Evolutionary conservation across 164 flowering plant genomes (phyloP), one percentile per base, ranked within the genome.

Genomic region (Umbellularia californica): DNA sequence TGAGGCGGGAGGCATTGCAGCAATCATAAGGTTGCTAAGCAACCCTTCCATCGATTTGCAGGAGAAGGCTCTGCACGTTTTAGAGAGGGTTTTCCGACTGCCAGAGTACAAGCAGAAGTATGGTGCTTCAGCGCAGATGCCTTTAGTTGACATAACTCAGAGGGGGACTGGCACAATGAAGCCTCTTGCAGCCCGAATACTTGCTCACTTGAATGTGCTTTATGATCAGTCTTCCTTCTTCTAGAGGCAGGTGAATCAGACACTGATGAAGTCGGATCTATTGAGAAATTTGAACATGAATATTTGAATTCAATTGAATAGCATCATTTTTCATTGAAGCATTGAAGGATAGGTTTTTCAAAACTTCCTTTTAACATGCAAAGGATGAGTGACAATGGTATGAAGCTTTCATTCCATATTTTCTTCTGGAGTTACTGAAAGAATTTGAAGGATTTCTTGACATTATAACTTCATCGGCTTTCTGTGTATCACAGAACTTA

Each of bases 161-260:
- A 77, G 87, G 28, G 92, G 91, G 41, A 87, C 35, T 58, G 77
- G 79, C 77, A 71, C 79, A 17, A 77, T 79, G 75, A 89, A 79
- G 75, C 78, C 90, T 70, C 77, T 85, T 78, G 88, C 95, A 24
- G 95, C 91, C 20, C 75, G 77, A 75, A 80, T 84, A 68, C 90
- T 90, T 70, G 89, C 85, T 81, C 92, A 88, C 70, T 77, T 89
- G 84, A 80, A 86, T 77, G 85, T 90, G 70, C 89, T 90, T 73
- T 89, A 81, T 65, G 86, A 88, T 12, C 90, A 88, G 77, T 89
- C 95, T 28, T 87, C 92, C 23, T 90, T 78, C 79, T 90, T 90
- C 79, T 88, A 52, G 76, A 35, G 58, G 27, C 23, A 60, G 11
- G 52, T 30, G 69, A 23, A 11, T 50, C n/a, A 12, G 14, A 70